phyloP scores from a whole-genome alignment of 345 rosid genomes.

The Aquilaria malaccensis region DNA sequence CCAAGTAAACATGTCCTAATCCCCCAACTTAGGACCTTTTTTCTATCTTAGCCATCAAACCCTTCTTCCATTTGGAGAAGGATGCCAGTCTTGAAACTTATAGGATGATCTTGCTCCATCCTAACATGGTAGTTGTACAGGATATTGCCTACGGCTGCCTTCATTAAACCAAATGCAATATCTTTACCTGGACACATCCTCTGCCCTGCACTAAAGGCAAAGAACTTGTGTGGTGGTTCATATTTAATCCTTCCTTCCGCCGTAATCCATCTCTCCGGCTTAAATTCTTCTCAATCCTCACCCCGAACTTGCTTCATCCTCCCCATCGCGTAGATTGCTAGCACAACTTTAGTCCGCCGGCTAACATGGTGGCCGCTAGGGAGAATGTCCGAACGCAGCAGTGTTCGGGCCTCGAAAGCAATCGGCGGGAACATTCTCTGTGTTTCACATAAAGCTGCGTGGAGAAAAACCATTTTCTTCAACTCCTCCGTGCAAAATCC shows the following conservation, averaged over 20 bases:
- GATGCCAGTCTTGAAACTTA: constrained; percentile 14
- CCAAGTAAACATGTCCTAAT: too few species aligned
- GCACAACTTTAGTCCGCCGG: constrained; percentile 2
- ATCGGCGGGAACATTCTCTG: constrained; percentile 23
- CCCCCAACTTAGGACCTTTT: not conserved
- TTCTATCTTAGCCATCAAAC: constrained; percentile 1
- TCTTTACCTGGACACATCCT: constrained; percentile 29
- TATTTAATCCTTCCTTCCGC: constrained; percentile 7
- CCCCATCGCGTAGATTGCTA: constrained; percentile 8
- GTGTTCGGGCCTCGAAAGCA: constrained; percentile 6
- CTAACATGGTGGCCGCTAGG: constrained; percentile 17
- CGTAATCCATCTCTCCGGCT: constrained; percentile 1
- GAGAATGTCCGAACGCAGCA: constrained; percentile 4
- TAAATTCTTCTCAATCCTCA: constrained; percentile 26
- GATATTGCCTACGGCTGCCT: constrained; percentile 15
- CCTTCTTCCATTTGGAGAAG: constrained; percentile 26
- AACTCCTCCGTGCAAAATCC: constrained; percentile 2
- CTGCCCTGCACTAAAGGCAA: constrained; percentile 23
- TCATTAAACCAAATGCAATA: constrained; percentile 24
- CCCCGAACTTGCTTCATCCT: constrained; percentile 23
- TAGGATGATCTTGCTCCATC: constrained; percentile 18
- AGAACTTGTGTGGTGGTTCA: constrained; percentile 21
- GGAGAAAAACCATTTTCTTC: constrained; percentile 29
- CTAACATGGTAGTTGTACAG: constrained; percentile 19
- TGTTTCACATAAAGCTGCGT: constrained; percentile 26